These are phyloP conservation scores for Ceratobasidium papillatum DNA, from an alignment of 1,284 basidiomycete species.

Conservation along the genomic window DNA sequence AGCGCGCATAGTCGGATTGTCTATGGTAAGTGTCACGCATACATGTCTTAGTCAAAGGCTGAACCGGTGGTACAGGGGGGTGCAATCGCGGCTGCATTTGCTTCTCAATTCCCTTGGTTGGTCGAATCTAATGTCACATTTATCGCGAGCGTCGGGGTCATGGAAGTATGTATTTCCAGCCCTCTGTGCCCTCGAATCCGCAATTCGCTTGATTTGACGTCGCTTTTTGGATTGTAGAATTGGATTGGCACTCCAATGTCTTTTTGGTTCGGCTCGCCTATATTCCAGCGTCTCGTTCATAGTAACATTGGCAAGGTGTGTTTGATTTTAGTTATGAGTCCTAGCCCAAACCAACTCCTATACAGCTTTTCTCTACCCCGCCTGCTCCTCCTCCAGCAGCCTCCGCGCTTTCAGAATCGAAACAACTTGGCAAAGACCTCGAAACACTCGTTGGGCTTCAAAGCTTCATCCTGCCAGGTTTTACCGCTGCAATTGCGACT, in stretches of 20 bases:
- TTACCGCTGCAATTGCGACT: slow-evolving; percentile 74
- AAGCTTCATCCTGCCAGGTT: slow-evolving; percentile 74
- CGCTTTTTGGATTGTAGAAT: no score
- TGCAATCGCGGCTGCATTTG: slow-evolving; percentile 72
- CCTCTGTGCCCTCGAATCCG: neutral
- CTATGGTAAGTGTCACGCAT: slow-evolving; percentile 63
- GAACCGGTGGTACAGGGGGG: slow-evolving; percentile 64
- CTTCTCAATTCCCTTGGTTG: slow-evolving; percentile 72
- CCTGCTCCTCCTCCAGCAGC: neutral
- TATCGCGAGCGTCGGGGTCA: slow-evolving; percentile 70
- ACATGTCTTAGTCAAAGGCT: neutral
- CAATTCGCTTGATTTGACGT: neutral
- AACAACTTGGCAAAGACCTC: neutral
- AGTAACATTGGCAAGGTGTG: slow-evolving; percentile 24
- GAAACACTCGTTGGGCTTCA: slow-evolving; percentile 70
- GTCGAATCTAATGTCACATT: slow-evolving; percentile 69
- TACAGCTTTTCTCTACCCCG: neutral
- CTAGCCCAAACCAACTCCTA: neutral
- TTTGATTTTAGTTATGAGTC: neutral
- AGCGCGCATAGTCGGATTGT: slow-evolving; percentile 70
- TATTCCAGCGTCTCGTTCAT: slow-evolving; percentile 36
- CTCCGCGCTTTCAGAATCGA: neutral
- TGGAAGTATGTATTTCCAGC: slow-evolving; percentile 59
- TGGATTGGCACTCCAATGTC: neutral
- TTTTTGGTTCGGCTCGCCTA: slow-evolving; percentile 2